phyloP scores from a whole-genome alignment of 2,329 filamentous ascomycete species.

The Hypoxylon sp. region DNA sequence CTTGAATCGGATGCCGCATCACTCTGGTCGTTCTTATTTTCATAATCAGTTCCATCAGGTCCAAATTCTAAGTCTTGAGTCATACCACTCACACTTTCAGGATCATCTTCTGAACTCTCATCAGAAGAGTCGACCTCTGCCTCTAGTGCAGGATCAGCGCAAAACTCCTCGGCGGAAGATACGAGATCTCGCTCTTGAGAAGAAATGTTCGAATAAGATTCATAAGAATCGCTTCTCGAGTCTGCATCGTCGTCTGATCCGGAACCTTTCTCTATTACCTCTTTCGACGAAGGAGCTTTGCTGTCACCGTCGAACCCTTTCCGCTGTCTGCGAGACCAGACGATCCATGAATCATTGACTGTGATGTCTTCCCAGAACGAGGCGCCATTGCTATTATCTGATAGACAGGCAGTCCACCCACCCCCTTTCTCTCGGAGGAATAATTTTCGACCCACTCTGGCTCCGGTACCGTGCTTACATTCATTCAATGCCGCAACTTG shows the following conservation, averaged over 20 bases:
- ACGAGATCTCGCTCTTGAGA: background rate
- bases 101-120: background rate
- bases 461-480: background rate
- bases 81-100: background rate
- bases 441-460: background rate
- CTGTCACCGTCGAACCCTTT: background rate
- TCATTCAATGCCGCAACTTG: background rate
- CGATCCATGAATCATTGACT: background rate
- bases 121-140: background rate
- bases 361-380: constrained; percentile 1
- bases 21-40: background rate
- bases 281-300: background rate
- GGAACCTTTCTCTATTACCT: background rate
- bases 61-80: background rate
- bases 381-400: background rate
- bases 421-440: background rate
- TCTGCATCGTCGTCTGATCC: background rate
- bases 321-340: background rate
- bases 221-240: background rate
- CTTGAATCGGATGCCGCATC: background rate
- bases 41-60: background rate
- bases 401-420: background rate
- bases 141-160: background rate
- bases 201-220: background rate
- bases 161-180: background rate